Percentiles rank a stretch among this genome's conserved stretches.
These are phyloP conservation scores for Tetragonia tetragonoides DNA, from an alignment of 148 eudicot species.

Conservation along the genomic window DNA sequence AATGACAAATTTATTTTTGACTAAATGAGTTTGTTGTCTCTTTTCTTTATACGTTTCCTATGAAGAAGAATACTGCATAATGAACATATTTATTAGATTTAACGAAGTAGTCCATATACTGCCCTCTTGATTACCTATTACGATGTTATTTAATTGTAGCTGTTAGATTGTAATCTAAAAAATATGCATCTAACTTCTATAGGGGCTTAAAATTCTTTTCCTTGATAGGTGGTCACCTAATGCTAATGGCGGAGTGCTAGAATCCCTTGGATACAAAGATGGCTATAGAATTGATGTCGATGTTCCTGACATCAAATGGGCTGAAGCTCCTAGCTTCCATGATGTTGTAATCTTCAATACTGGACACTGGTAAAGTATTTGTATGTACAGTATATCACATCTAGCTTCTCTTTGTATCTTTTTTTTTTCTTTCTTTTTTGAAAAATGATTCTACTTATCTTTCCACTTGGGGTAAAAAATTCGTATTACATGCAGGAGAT, in stretches of 20 bases:
- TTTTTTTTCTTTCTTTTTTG: not conserved
- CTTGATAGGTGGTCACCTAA: conserved; percentile 68
- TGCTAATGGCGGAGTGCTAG: conserved; percentile 55
- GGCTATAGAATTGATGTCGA: conserved; percentile 92
- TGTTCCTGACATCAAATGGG: conserved; percentile 85
- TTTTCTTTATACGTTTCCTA: not conserved
- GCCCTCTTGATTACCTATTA: not conserved
- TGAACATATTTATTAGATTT: not conserved
- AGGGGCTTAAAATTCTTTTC: not conserved
- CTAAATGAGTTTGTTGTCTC: not conserved
- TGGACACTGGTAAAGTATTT: conserved; percentile 79
- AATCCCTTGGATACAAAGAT: conserved; percentile 84
- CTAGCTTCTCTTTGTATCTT: not conserved
- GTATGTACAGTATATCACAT: not conserved
- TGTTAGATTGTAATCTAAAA: not conserved
- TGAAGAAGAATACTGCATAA: not conserved
- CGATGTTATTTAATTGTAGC: not conserved
- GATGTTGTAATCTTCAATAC: conserved; percentile 82
- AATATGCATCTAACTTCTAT: not conserved
- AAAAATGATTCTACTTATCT: no score
- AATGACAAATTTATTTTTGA: not conserved
- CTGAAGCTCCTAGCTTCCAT: conserved; percentile 76
- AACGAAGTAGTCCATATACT: not conserved
- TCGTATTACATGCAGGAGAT: no score
- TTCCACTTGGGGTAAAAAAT: no score